Evolutionary conservation across 192 early-diverging fungal species (phyloP), one percentile per base, ranked within the genome.

Genomic region (Coemansia sp.): DNA sequence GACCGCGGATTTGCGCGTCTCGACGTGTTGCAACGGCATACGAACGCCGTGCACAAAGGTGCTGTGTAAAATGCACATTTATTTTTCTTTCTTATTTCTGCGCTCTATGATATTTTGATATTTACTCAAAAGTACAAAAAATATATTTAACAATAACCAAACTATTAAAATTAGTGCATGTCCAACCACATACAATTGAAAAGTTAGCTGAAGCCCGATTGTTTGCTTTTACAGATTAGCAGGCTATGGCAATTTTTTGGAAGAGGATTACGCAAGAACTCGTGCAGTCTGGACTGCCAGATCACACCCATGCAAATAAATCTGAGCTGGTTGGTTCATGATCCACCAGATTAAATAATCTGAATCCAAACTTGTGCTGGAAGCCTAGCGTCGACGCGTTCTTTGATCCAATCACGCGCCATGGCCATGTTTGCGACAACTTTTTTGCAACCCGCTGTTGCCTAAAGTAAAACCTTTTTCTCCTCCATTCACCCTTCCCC

Each of bases 1-100:
- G 24, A 47, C n/a, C 78, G 77, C n/a, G 72, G 72, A 29, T 88
- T 83, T 69, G 75, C 79, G 14, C 75, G 85, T 12, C 48, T 65
- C 38, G 87, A 88, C 62, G 84, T 75, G 17, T 69, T 88, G 47
- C 64, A 84, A 38, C 77, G 83, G 53, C 83, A 84, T 65, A 54
- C 57, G 11, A 64, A 50, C 59, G 79, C 79, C 4, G 56, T 82
- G 15, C 79, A 82, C 64, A 67, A 66, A 41, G 55, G 38, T 37
- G 29, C 3, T 9, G 55, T 25, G 55, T 57, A 19, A 37, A 57
- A 43, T 43, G 41, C 14, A 43, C 41, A n/a, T 43, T 43, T 43
- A 43, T 43, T 29, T 50, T 57, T 50, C 45, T 41, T 50, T 11
- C 32, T 60, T 47, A 52, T 52, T 56, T 21, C 7, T 63, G 24